A percentile compares a stretch with the other conserved stretches of the same genome.
Evolutionary conservation across 2,329 filamentous ascomycete genomes (phyloP).

Genomic region (Aspergillus sp.): DNA sequence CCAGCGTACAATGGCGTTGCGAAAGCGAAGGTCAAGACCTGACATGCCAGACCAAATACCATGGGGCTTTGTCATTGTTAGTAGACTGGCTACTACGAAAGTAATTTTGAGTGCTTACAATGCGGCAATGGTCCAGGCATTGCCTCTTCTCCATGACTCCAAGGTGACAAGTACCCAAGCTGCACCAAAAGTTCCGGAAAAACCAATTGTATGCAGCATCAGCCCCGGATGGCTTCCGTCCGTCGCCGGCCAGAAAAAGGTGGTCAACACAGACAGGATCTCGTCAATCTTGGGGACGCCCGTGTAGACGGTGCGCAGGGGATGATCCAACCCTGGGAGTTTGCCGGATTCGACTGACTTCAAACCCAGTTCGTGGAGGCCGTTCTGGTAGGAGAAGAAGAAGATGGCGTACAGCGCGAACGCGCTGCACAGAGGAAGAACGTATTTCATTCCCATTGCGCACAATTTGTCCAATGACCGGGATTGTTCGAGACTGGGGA

Average conservation of each 20-base stretch:
- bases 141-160: conserved; percentile 38
- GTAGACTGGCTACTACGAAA: too few species aligned
- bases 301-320: conserved; percentile 25
- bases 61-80: conserved; percentile 17
- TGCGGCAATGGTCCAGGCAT: conserved; percentile 31
- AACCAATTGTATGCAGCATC: conserved; percentile 28
- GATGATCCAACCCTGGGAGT: conserved; percentile 17
- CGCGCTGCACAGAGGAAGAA: conserved; percentile 23
- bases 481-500: background rate
- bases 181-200: conserved; percentile 33
- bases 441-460: conserved; percentile 13
- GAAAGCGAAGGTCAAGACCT: conserved; percentile 37
- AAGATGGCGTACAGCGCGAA: conserved; percentile 25
- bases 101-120: too few species aligned
- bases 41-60: conserved; percentile 33
- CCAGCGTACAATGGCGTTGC: conserved; percentile 36
- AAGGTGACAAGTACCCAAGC: conserved; percentile 36
- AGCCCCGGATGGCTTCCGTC: conserved; percentile 29
- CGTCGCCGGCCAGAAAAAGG: conserved; percentile 33
- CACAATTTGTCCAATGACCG: background rate
- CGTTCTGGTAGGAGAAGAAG: conserved; percentile 24
- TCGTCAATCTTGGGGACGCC: conserved; percentile 24
- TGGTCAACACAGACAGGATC: conserved; percentile 21
- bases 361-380: conserved; percentile 14
- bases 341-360: conserved; percentile 14